Base-by-base conservation (phyloP, 352 stramenopile genomes). In the Phytopythium mirpurense region DNA sequence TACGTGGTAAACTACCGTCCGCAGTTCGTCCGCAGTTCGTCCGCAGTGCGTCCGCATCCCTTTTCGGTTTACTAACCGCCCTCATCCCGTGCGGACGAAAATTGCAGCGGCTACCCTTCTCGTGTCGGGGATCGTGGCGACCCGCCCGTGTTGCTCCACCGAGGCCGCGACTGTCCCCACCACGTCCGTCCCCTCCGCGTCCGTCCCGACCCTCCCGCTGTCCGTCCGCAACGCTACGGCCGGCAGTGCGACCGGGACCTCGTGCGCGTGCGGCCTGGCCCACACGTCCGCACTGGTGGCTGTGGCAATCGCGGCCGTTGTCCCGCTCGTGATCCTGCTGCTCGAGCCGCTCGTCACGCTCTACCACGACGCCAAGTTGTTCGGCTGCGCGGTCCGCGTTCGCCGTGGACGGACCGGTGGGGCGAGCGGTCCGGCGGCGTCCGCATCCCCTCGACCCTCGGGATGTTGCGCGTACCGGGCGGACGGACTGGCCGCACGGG, bases 261-360 rank as follows among this genome's bases (percentile, higher is more conserved):
- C 68, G 57, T 87, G 76, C 31, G 55, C 69, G 23, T 87, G 76
- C 35, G 76, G 76, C 5, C 51, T 83, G 31, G 43, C 51, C 12
- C 60, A 82, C 42, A 55, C 62, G 9, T 78, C 74, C 7, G 74
- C 78, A 26, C 41, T 68, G 35, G 60, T 74, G 31, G 65, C 76
- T 21, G 63, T 78, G 27, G 24, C 79, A 12, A 70, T 82, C 50
- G 73, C 64, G 21, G 54, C 62, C 6, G 59, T 56, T 3, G 52
- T 87, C 19, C 73, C 76, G 1, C 24, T 82, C 1, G 38, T 62
- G 19, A 59, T 73, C 21, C 50, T 83, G 23, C n/a, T 80, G 10
- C 59, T 71, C 5, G 67, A 87, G 54, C 69, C 78, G 32, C 51
- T 85, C 26, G 76, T 85, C 27, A 83, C 71, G 19, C 82, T 87